phyloP scores from a whole-genome alignment of 78 protist genomes.

The Ministeria vibrans region DNA sequence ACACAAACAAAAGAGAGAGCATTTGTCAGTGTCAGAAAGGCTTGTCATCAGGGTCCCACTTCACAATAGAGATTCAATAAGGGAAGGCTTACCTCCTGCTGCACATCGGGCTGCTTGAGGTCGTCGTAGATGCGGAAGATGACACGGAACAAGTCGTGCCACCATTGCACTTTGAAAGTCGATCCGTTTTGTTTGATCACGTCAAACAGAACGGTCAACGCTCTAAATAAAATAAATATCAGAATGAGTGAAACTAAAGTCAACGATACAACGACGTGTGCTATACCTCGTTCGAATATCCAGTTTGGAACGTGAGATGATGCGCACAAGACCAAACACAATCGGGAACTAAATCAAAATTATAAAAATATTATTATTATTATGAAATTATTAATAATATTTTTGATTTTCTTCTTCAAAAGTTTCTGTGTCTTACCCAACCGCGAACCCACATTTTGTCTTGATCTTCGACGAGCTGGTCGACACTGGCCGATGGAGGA shows the following conservation, averaged over 20 bases:
- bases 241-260: neutral
- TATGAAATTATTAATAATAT: too few species aligned
- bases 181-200: slow-evolving; percentile 50
- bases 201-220: slow-evolving; percentile 60
- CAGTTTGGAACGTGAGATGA: slow-evolving; percentile 35
- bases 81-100: slow-evolving; percentile 8
- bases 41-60: neutral
- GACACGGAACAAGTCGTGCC: slow-evolving; percentile 79
- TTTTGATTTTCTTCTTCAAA: too few species aligned
- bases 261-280: neutral
- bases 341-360: too few species aligned
- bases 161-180: slow-evolving; percentile 45
- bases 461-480: neutral
- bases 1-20: neutral
- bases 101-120: slow-evolving; percentile 21
- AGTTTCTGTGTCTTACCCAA: too few species aligned
- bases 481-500: neutral
- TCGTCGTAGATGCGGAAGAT: slow-evolving; percentile 84
- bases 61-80: neutral
- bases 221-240: slow-evolving; percentile 5
- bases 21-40: too few species aligned
- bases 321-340: slow-evolving; percentile 38
- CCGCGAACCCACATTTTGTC: slow-evolving; percentile 6
- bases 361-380: too few species aligned
- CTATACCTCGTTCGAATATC: slow-evolving; percentile 41